Evolutionary conservation across 805 yeast genomes (phyloP), one percentile per base, ranked within the genome.

Genomic region (Kodamaea fukazawae): DNA sequence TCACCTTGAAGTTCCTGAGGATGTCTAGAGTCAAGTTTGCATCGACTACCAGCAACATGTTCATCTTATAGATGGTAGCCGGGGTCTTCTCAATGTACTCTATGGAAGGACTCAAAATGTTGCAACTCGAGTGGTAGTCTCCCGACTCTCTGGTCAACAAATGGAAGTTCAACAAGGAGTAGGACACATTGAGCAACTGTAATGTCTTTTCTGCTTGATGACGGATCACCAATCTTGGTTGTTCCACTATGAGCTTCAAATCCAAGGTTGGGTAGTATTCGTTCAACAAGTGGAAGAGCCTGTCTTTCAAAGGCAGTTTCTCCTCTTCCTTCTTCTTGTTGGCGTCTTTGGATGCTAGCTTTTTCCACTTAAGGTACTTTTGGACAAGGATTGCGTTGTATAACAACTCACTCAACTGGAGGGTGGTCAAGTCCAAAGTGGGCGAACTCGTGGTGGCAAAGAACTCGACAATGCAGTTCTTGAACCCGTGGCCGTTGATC

Each of bases 401-500:
- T 7, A 63, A 43, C 7, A 67, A n/a, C 7, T 55, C 51, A 14
- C 66, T 58, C 14, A 63, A 45, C 26, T 66, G 65, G 7, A 44
- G 44, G 4, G 66, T 61, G 41, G 60, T 57, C 31, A 67, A 45
- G 43, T 70, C 75, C 6, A 70, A 29, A 7, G 67, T 51, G 3
- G 74, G 73, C 33, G 66, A 62, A 27, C 64, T 58, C 13, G 65
- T 58, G 0, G 73, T 59, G 18, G 61, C 51, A 45, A 61, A 67
- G 7, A 65, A 40, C 44, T 70, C 75, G 16, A 67, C 43, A 2
- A 62, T 58, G 39, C 65, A 63, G 33, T 63, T 54, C 40, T 62
- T 58, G 44, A 67, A 63, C 1, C 73, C 73, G 25, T 48, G 46
- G 0, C 67, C 72, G 31, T 50, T 46, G 3, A 60, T 55, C 29